Base-by-base conservation (phyloP, 257 asterid species). In the Solanum rostratum region DNA sequence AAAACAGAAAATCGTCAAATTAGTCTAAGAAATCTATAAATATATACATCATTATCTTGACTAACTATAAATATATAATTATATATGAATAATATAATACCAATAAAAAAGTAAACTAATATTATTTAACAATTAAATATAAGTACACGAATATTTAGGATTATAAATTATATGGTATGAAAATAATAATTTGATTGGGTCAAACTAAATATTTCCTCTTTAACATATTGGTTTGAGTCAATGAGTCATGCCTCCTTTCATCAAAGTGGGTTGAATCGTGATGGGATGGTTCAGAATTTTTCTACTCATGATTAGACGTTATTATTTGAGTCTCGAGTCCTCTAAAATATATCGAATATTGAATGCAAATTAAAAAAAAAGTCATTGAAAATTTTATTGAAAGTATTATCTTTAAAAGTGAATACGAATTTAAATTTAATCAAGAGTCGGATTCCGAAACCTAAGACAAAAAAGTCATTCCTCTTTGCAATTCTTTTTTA, bases 111-210 rank as follows among this genome's bases (percentile, higher is more conserved):
- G n/a, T 73, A 15, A 68, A 71, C n/a, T 43, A 6, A 24, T 14
- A 46, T 24, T 74, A 13, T 0, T 43, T 43, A 73, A n/a, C 45
- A 7, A 24, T 14, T 22, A 46, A 13, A 73, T 43, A 70, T 13
- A 73, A 73, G 13, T 46, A 45, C 11, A 22, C 59, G 14, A 22
- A 45, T 22, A 45, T 74, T 74, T 74, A 27, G 59, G 41, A 41
- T 22, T 74, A 74, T 74, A 46, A 43, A 73, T 24, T 74, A 74
- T 74, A 45, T 18, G 19, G 13, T 46, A 41, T 14, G 60, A 74
- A 74, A 74, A 14, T 74, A 22, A n/a, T 73, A 50, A n/a, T 79
- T 88, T 85, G 88, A 85, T 88, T 22, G 27, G 83, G 81, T 85
- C 85, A 83, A 19, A 37, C 24, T 4, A 81, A 22, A 85, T 87